Evolutionary conservation across 2,329 filamentous ascomycete genomes (phyloP).

Genomic region (Pestalotiopsis sp.): DNA sequence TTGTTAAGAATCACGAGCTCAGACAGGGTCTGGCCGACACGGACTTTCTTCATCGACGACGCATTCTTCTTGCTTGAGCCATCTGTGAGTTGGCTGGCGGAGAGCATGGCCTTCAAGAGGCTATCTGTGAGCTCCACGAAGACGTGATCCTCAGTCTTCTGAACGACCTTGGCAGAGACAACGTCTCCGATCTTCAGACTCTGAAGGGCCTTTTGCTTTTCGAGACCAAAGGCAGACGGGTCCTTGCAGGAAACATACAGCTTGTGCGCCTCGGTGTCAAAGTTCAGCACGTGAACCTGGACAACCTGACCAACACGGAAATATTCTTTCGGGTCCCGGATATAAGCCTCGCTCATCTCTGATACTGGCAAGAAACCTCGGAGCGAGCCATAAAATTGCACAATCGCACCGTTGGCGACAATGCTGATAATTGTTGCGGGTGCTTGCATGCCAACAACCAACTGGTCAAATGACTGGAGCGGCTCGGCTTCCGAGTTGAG

Average conservation of each 20-base stretch:
- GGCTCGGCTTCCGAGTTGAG: conserved; percentile 86
- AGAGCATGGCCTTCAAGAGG: conserved; percentile 77
- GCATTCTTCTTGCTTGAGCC: conserved; percentile 75
- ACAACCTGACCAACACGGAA: conserved; percentile 91
- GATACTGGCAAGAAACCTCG: conserved; percentile 88
- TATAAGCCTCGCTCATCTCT: conserved; percentile 98
- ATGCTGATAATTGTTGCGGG: conserved; percentile 88
- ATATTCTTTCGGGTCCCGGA: conserved; percentile 85
- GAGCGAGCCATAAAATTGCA: conserved; percentile 88
- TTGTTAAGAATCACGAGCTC: conserved; percentile 89
- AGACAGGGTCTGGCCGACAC: conserved; percentile 80
- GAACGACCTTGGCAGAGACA: conserved; percentile 78
- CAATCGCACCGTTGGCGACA: conserved; percentile 76
- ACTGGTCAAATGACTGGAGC: conserved; percentile 76
- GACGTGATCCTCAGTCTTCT: conserved; percentile 77
- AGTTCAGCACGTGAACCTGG: conserved; percentile 82
- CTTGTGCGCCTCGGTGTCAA: conserved; percentile 71
- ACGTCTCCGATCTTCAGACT: conserved; percentile 73
- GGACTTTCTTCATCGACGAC: conserved; percentile 77
- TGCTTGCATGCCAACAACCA: conserved; percentile 74
- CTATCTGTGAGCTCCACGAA: conserved; percentile 76
- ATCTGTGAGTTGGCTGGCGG: conserved; percentile 81
- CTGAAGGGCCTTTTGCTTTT: conserved; percentile 77
- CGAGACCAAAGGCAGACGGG: conserved; percentile 72
- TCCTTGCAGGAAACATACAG: conserved; percentile 94